These are phyloP conservation scores for Pyracantha coccinea DNA, from an alignment of 331 rosid species.

Conservation along the genomic window DNA sequence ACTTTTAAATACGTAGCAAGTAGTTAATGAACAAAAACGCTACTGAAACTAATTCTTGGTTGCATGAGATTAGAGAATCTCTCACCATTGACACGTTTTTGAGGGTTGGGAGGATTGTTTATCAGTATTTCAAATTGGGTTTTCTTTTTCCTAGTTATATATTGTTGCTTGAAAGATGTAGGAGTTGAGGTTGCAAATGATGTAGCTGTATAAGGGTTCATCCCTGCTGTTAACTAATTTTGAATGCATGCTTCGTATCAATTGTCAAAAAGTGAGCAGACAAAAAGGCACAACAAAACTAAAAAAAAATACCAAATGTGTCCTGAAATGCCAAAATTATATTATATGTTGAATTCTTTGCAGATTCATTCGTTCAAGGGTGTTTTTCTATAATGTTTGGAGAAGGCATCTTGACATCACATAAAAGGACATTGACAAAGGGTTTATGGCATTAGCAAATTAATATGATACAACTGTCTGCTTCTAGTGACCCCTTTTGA, in stretches of 20 bases:
- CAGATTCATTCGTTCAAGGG: neutral
- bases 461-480: conserved; percentile 14
- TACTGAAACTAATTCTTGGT: too few relatives aligned
- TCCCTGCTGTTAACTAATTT: neutral
- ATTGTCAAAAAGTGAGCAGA: neutral
- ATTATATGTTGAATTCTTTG: neutral
- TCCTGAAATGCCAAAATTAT: neutral
- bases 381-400: neutral
- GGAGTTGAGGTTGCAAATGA: neutral
- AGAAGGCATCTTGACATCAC: conserved; percentile 29
- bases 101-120: neutral
- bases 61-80: too few relatives aligned
- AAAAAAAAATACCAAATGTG: neutral
- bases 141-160: neutral
- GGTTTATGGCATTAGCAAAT: conserved; percentile 19
- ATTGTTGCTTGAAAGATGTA: conserved; percentile 1
- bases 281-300: neutral
- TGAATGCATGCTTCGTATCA: neutral
- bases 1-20: too few relatives aligned
- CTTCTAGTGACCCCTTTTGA: neutral
- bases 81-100: neutral
- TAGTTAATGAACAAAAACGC: too few relatives aligned
- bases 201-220: neutral
- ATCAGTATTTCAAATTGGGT: neutral
- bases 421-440: conserved; percentile 29